phyloP scores from a whole-genome alignment of 2,329 filamentous ascomycete species.

The Phialocephala sp. region DNA sequence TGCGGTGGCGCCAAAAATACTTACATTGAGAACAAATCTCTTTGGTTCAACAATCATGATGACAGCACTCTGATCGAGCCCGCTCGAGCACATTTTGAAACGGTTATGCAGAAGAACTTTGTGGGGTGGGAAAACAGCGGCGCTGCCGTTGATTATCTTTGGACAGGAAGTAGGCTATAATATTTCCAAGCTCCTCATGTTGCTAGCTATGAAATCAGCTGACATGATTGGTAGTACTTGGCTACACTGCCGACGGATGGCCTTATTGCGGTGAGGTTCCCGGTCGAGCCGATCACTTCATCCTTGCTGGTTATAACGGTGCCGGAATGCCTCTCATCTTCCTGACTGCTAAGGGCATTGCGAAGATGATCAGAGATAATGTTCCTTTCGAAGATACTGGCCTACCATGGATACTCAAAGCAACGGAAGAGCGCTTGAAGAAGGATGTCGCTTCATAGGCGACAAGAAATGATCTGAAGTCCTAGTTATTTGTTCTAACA shows the following conservation, averaged over 20 bases:
- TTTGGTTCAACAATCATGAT: constrained; percentile 55
- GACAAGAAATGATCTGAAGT: background rate
- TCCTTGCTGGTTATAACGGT: constrained; percentile 6
- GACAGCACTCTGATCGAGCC: constrained; percentile 51
- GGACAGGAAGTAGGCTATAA: constrained; percentile 31
- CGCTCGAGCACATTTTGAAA: constrained; percentile 51
- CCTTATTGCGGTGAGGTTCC: background rate
- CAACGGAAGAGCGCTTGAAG: constrained; percentile 31
- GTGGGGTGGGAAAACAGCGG: constrained; percentile 53
- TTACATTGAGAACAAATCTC: constrained; percentile 40
- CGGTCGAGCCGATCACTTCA: background rate
- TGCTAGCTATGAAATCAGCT: background rate
- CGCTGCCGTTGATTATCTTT: constrained; percentile 43
- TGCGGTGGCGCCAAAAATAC: constrained; percentile 49
- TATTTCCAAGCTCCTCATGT: background rate
- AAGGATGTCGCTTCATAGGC: background rate
- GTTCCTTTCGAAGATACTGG: constrained; percentile 45
- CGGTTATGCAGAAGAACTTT: constrained; percentile 55
- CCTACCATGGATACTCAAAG: constrained; percentile 46
- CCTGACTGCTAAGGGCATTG: constrained; percentile 48
- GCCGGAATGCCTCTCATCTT: constrained; percentile 52
- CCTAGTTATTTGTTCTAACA: background rate
- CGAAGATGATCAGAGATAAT: constrained; percentile 46
- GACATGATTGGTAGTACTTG: background rate
- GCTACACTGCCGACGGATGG: background rate